A percentile compares a stretch with the other conserved stretches of the same genome.
These are phyloP conservation scores for Stephanodiscus triporus DNA, from an alignment of 108 stramenopile genomes.

Conservation along the genomic window DNA sequence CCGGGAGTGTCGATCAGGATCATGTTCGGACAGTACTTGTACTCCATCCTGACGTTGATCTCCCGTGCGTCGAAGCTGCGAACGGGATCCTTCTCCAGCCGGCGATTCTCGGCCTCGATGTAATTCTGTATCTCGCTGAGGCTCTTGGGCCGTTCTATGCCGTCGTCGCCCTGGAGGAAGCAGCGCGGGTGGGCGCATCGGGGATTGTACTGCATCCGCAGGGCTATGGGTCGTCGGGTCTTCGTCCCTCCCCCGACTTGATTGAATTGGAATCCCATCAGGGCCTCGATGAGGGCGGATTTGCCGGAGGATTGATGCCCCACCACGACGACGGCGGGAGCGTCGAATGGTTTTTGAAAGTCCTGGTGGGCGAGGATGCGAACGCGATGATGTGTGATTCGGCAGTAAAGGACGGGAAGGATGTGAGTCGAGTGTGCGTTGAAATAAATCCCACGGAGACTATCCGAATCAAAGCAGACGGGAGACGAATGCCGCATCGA, in stretches of 20 bases:
- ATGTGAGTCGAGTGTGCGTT: neutral
- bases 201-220: conserved; percentile 96
- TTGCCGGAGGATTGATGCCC: conserved; percentile 94
- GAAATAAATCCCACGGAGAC: neutral
- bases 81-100: conserved; percentile 86
- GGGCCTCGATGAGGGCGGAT: conserved; percentile 92
- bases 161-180: conserved; percentile 78
- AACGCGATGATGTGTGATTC: conserved; percentile 14
- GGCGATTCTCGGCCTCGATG: conserved; percentile 89
- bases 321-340: conserved; percentile 93
- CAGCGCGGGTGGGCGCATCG: conserved; percentile 78
- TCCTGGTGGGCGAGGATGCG: conserved; percentile 52
- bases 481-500: conserved; percentile 6
- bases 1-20: conserved; percentile 95
- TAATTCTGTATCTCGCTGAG: conserved; percentile 80
- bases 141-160: conserved; percentile 63
- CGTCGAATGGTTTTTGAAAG: conserved; percentile 94
- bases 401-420: neutral
- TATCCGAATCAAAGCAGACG: neutral
- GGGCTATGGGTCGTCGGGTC: conserved; percentile 89
- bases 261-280: conserved; percentile 97
- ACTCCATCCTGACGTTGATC: conserved; percentile 94
- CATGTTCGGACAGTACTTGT: conserved; percentile 95
- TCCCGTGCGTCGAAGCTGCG: conserved; percentile 89
- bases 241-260: conserved; percentile 95